Base-by-base conservation (phyloP, 2,329 filamentous ascomycete genomes). In the Venturiaceae sp. region DNA sequence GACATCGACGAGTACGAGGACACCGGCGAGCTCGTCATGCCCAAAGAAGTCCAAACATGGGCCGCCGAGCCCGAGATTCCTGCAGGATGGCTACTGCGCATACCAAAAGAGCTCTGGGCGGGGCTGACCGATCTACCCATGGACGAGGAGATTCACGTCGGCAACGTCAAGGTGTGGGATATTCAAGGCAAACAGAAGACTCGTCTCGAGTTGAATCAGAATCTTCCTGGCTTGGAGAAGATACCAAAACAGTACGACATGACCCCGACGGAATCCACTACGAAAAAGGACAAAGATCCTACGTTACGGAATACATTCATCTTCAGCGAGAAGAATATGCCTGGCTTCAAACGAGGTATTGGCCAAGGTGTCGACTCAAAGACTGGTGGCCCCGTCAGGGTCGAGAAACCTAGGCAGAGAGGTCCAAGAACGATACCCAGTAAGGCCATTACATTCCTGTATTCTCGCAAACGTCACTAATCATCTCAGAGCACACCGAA, bases 271-370 rank as follows among this genome's bases (percentile, higher is more conserved):
- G 23, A 33, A 28, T 62, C 64, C 1, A 74, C 82, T n/a, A 83
- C 92, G 34, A 83, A 83, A 66, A 50, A 50, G 44, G 44, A 16
- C 19, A 14, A 9, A 16, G 44, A 50, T 14, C 44, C 44, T 5
- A 50, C 44, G 5, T 16, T 50, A 16, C 28, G 19, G 19, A 96
- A 96, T 72, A 94, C 91, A 21, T 95, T 88, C 69, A 78, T 97
- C 59, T 99, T 99, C 69, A 91, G 88, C 41, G 94, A 99, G 73
- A 91, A 95, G 70, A 90, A 97, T 67, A 80, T 96, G 23, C 88
- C 91, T 0, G 89, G 89, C 37, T 91, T 85, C 74, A 80, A 80
- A 61, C 64, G 60, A 30, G 62, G 55, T 60, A 66, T 60, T 55
- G 63, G 62, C 46, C 63, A 59, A 21, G 52, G 63, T 19, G 54